Base-by-base conservation (phyloP, 176 grass and related monocot genomes). In the Carex myosuroides region DNA sequence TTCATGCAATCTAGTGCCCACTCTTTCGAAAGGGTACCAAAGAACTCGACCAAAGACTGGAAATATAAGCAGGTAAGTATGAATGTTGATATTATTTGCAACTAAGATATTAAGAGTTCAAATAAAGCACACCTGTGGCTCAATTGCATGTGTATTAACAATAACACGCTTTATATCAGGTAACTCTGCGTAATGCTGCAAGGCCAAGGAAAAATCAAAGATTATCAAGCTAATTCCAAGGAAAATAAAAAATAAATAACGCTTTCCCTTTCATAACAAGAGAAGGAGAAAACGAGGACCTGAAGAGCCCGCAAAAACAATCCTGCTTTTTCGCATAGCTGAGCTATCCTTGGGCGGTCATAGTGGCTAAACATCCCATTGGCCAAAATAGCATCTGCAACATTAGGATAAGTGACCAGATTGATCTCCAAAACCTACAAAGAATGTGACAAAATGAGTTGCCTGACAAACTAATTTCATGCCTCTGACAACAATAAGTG, bases 1-100 rank as follows among this genome's bases (percentile, higher is more conserved):
- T 95, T 99, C 96, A 99, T 95, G 88, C 96, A 99, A 86, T 99
- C 96, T 39, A 99, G 44, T 56, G 96, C 96, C 96, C 96, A 99
- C 83, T 95, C 96, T 64, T 57, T 94, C 42, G 96, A 94, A 70
- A 99, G 71, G 33, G 96, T 99, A 50, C 96, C 93, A 85, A 99
- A 99, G 87, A 99, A 99, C 88, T 99, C 93, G 37, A 99, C 96
- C 33, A 99, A 91, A 52, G 96, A 81, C 92, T 99, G 85, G 32
- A 84, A 29, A 53, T 20, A 61, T 22, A 61, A 59, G 24, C 52
- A 3, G 30, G 81, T 84, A 35, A 79, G 76, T 48, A 86, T 76
- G 29, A 64, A 53, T 66, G 16, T 74, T 18, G 66, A 41, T 13
- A 62, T 52, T 57, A 14, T 29, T 61, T 74, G 32, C 59, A 44